Evolutionary conservation across 2,329 filamentous ascomycete species (phyloP).

Genomic region (Cadophora sp.): DNA sequence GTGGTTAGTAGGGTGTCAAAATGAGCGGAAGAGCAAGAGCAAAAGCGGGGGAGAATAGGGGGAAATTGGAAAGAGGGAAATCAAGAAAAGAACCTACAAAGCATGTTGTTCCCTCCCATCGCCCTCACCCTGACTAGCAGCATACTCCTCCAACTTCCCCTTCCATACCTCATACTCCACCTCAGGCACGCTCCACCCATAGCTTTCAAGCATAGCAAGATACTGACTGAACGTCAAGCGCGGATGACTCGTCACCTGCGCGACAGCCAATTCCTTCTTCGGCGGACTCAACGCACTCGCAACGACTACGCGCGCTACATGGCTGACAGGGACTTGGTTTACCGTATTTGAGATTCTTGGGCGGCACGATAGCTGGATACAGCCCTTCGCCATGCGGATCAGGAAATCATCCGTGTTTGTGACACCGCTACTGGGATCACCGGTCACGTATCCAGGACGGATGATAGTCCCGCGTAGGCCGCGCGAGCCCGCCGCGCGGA

Average conservation of each 20-base stretch:
- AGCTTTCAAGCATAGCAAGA: constrained; percentile 71
- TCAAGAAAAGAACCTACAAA: constrained; percentile 50
- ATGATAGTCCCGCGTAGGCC: constrained; percentile 80
- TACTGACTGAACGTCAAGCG: constrained; percentile 80
- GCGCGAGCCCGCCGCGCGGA: constrained; percentile 78
- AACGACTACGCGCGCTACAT: constrained; percentile 82
- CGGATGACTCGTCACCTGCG: constrained; percentile 82
- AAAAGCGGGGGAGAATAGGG: too few species aligned
- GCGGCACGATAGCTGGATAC: constrained; percentile 75
- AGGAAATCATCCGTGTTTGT: constrained; percentile 90
- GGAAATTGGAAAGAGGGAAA: not conserved
- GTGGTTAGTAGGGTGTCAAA: too few species aligned
- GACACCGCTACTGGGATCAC: constrained; percentile 72
- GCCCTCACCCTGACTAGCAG: constrained; percentile 50
- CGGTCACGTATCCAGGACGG: constrained; percentile 85
- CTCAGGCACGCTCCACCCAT: constrained; percentile 74
- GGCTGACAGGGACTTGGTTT: constrained; percentile 86
- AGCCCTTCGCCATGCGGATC: constrained; percentile 85
- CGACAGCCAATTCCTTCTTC: constrained; percentile 55
- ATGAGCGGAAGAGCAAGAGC: too few species aligned
- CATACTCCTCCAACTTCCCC: constrained; percentile 63
- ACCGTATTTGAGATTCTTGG: constrained; percentile 86
- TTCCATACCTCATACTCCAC: constrained; percentile 75
- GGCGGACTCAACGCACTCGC: constrained; percentile 64
- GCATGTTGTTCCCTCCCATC: constrained; percentile 66